phyloP scores from a whole-genome alignment of 768 basidiomycete genomes.

The Leccinum disarticulatum region DNA sequence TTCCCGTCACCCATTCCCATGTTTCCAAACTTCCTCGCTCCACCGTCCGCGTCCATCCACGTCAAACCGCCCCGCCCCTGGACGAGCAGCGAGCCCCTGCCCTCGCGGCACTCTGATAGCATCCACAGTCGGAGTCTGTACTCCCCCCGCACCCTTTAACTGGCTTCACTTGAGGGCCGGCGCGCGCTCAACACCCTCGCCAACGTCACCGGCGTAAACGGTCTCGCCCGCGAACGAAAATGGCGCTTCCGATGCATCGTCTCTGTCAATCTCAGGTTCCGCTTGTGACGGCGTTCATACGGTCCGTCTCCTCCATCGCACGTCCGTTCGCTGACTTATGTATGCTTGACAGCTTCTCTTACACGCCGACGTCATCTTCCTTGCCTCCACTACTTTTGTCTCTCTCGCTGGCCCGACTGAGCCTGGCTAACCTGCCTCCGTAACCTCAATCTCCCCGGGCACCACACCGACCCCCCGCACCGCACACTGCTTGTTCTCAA shows the following conservation, averaged over 20 bases:
- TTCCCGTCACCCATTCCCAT: slow-evolving; percentile 31
- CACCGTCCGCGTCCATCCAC: slow-evolving; percentile 34
- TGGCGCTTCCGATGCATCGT: no score
- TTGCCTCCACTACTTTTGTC: slow-evolving; percentile 34
- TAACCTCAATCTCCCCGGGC: slow-evolving; percentile 40
- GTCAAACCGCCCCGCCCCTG: slow-evolving; percentile 35
- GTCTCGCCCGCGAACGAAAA: no score
- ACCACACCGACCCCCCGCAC: slow-evolving; percentile 60
- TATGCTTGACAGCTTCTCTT: slow-evolving; percentile 62
- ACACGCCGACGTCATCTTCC: slow-evolving; percentile 78
- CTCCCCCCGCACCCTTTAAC: slow-evolving; percentile 75
- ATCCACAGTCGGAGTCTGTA: slow-evolving; percentile 43
- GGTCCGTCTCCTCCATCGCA: slow-evolving; percentile 36
- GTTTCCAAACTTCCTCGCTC: slow-evolving; percentile 24
- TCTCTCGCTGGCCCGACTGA: slow-evolving; percentile 4
- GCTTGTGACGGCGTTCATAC: slow-evolving; percentile 42
- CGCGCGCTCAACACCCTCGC: slow-evolving; percentile 76
- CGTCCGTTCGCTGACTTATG: neutral
- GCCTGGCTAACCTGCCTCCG: neutral
- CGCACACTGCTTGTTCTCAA: slow-evolving; percentile 80
- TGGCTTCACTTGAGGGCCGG: slow-evolving; percentile 84
- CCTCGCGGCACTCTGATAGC: slow-evolving; percentile 7
- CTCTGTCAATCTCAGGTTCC: no score
- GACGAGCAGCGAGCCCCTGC: slow-evolving; percentile 17
- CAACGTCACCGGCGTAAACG: no score